Evolutionary conservation across 2,329 filamentous ascomycete species (phyloP), one percentile per base, ranked within the genome.

Genomic region (Scleromitrula shiraiana): DNA sequence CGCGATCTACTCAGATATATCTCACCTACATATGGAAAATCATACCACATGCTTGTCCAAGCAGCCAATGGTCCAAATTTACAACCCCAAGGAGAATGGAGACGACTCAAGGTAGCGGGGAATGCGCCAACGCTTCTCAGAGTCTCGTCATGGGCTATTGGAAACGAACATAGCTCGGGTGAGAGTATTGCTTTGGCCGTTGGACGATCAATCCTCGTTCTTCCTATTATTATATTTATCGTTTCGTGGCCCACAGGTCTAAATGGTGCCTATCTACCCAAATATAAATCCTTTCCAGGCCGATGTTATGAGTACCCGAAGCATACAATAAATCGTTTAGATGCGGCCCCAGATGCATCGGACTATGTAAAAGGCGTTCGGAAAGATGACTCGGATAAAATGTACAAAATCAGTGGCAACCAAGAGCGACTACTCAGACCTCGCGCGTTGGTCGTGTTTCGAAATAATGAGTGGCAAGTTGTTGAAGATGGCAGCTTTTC

Each of bases 221-320:
- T 46, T 7, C 47, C 47, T 30, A 5, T 50, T 19, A 46, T 46
- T 36, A 27, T 37, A 2, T 50, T 46, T 12, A 17, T 50, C 22
- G 42, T 32, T 7, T 14, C 19, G 5, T 50, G 46, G 17, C 41
- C 41, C 2, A 50, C 46, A 30, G 33, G 26, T 24, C 15, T 29
- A 6, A 15, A 15, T 29, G 36, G 47, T 19, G n/a, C 19, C 6
- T 14, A 23, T 12, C 1, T 17, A n/a, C 27, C 15, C 12, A 35
- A 35, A 12, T 50, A 50, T n/a, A 24, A 27, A 9, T 23, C 5
- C 2, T 50, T 50, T n/a, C 41, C 42, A 30, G 36, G 45, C 10
- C 36, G 17, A 27, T 50, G 47, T 37, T 50, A 46, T 24, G 47
- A 50, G 30, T 50, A 50, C 36, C 47, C 47, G 15, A 50, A 50